Base-by-base conservation (phyloP, 2,329 filamentous ascomycete species). In the Fusarium papillatum region DNA sequence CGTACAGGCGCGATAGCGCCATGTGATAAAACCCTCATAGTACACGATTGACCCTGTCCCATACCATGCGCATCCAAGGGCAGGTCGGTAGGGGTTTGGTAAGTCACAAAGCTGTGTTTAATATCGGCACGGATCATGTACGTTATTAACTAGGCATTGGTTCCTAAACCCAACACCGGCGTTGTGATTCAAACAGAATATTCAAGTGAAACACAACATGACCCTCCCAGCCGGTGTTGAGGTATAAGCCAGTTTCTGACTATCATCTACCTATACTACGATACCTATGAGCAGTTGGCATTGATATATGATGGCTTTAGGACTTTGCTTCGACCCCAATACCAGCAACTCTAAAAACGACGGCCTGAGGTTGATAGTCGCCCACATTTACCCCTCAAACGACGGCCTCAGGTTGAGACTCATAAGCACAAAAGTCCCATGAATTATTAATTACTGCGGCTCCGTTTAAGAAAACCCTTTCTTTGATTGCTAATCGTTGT, bases 391-490 rank as follows among this genome's bases (percentile, higher is more conserved):
- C 71, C 71, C 71, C 71, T 73, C 71, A 71, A 71, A 70, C 71
- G 57, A 74, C 71, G 36, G 26, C 71, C 71, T 73, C 48, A 74
- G 71, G 71, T 74, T 74, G 17, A 19, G 59, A 74, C 22, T 71
- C 16, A 14, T 64, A 64, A 64, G 70, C 14, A 31, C 29, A 66
- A 73, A 62, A 62, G 60, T 62, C 11, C 38, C 9, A 63, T 59
- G 29, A 57, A 48, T 39, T 7, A 46, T 41, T 38, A 67, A 29
- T 31, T 5, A 34, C 22, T 13, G 10, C 17, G 11, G 7, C 34
- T 22, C n/a, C 5, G 31, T 22, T 17, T 10, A 22, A 50, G 13
- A 2, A 22, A 4, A 17, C 1, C 4, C 34, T 34, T 43, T 1
- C 6, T 34, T 43, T 43, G 11, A 41, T 29, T 43, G 38, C 19